phyloP scores from a whole-genome alignment of 2,329 filamentous ascomycete genomes.

The Chrysosporium keratinophilum region DNA sequence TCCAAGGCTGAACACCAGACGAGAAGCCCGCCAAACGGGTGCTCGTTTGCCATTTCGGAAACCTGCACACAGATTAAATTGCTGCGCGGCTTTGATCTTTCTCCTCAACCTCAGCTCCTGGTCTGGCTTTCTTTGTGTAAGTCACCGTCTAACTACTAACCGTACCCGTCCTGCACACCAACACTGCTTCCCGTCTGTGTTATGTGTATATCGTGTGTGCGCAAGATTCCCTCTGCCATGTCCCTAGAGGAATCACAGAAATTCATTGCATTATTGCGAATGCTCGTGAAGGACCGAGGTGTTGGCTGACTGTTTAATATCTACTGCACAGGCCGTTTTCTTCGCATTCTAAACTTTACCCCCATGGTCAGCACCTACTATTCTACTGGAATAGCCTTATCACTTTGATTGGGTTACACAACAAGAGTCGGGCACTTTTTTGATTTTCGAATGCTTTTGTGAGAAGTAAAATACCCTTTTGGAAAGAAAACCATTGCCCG shows the following conservation, averaged over 20 bases:
- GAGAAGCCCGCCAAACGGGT: not conserved
- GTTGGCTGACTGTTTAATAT: not conserved
- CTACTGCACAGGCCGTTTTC: not conserved
- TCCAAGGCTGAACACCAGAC: not conserved
- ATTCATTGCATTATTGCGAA: not conserved
- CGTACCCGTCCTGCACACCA: slow-evolving; percentile 4
- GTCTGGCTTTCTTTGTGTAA: slow-evolving; percentile 6
- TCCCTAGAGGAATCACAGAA: not conserved
- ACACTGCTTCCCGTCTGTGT: not conserved
- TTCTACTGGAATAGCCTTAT: not conserved
- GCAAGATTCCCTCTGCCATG: not conserved
- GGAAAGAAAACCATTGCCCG: not conserved
- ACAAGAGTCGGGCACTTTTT: not conserved
- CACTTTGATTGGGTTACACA: not conserved
- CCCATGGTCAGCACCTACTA: not conserved
- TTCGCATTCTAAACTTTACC: not conserved
- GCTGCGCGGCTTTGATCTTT: not conserved
- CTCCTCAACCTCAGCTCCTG: not conserved
- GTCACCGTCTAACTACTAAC: not conserved
- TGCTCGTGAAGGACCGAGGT: not conserved
- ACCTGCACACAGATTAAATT: not conserved
- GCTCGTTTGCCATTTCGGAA: not conserved
- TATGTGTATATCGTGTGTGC: not conserved
- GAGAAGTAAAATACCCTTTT: not conserved
- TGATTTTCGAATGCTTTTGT: slow-evolving; percentile 1